Evolutionary conservation across 2,329 filamentous ascomycete species (phyloP).

Genomic region (Calonectria hawksworthii): DNA sequence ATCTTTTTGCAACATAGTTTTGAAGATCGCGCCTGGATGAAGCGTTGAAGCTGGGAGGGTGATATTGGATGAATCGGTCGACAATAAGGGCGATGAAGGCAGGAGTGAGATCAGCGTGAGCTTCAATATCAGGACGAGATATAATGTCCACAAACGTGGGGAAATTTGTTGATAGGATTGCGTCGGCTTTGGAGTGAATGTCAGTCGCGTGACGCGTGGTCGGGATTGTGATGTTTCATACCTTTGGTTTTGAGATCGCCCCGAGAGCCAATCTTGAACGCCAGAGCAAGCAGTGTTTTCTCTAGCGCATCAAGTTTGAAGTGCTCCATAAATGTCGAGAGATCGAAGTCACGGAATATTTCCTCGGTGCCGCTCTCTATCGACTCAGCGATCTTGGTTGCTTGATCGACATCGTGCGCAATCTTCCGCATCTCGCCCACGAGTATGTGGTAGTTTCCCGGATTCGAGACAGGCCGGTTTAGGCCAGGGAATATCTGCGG

Average conservation of each 20-base stretch:
- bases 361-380: conserved; percentile 93
- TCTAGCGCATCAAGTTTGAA: conserved; percentile 92
- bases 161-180: conserved; percentile 87
- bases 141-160: conserved; percentile 83
- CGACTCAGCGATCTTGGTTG: conserved; percentile 91
- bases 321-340: conserved; percentile 95
- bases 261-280: conserved; percentile 87
- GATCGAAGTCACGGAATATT: conserved; percentile 94
- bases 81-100: conserved; percentile 84
- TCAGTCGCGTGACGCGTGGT: conserved; percentile 61
- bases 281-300: conserved; percentile 88
- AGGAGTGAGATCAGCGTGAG: conserved; percentile 76
- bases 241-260: conserved; percentile 91
- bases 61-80: conserved; percentile 88
- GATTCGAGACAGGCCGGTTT: conserved; percentile 79
- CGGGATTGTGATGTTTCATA: conserved; percentile 56
- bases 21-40: conserved; percentile 78
- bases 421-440: conserved; percentile 90
- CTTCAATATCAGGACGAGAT: conserved; percentile 72
- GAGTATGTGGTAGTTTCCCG: conserved; percentile 87
- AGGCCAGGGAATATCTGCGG: conserved; percentile 88
- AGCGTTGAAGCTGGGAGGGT: conserved; percentile 87
- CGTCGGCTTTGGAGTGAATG: conserved; percentile 74
- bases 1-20: conserved; percentile 77
- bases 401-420: conserved; percentile 83